A percentile compares a stretch with the other conserved stretches of the same genome.
Conservation (phyloP, 2,329 filamentous ascomycete species). For the Geosmithia morbida region DNA sequence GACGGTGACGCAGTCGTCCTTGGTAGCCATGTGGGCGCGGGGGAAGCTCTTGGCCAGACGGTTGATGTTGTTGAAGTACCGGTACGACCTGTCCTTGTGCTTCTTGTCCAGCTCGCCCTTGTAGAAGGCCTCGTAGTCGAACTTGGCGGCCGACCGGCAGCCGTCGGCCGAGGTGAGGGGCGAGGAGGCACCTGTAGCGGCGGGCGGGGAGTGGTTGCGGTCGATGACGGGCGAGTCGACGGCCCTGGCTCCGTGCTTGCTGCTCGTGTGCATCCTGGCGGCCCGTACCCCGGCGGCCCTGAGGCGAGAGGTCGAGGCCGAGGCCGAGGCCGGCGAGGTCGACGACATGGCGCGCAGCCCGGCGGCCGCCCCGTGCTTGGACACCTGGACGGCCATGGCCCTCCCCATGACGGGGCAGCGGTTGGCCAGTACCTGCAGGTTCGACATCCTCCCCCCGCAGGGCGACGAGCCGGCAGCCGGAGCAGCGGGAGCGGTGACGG, state of each 20-base stretch:
- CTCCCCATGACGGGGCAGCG: constrained; percentile 99
- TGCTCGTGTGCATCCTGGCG: constrained; percentile 65
- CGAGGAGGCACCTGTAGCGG: constrained; percentile 7
- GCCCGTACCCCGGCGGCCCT: constrained; percentile 30
- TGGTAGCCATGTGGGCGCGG: constrained; percentile 74
- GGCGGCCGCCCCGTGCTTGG: constrained; percentile 34
- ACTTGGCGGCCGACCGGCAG: constrained; percentile 36
- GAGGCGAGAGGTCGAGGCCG: neutral
- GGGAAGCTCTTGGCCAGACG: constrained; percentile 93
- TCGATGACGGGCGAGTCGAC: constrained; percentile 45
- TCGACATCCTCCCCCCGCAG: constrained; percentile 89
- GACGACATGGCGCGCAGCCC: constrained; percentile 32
- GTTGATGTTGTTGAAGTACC: constrained; percentile 99
- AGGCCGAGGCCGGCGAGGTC: constrained; percentile 17
- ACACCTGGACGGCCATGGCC: constrained; percentile 76
- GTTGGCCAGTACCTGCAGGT: constrained; percentile 83
- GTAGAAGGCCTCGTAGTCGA: constrained; percentile 89
- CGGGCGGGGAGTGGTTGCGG: constrained; percentile 19
- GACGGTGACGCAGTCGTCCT: constrained; percentile 80
- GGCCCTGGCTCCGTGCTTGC: constrained; percentile 61
- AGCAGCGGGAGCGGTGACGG: constrained; percentile 1
- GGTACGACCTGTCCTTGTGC: constrained; percentile 98
- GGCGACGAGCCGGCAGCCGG: constrained; percentile 31
- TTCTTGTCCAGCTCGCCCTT: constrained; percentile 86
- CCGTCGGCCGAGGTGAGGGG: neutral